Base-by-base conservation (phyloP, 345 rosid genomes). In the Citrus trifoliata region DNA sequence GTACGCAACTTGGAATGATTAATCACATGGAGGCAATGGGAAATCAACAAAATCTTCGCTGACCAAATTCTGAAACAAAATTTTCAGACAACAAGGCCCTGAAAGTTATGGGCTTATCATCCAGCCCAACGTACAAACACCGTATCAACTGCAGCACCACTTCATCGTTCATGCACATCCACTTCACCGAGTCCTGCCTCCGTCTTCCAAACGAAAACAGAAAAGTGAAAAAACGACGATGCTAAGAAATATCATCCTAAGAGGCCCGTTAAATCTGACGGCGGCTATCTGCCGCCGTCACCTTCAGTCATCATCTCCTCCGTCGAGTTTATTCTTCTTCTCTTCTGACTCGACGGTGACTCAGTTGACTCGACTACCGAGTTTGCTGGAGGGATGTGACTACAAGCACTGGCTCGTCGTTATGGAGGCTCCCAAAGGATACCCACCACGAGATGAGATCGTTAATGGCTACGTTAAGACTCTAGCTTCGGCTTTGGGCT, bases 341-440 rank as follows among this genome's bases (percentile, higher is more conserved):
- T 82, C 82, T 14, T 66, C 19, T 14, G 80, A 16, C 35, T 61
- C 80, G 55, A 73, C 27, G 12, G 32, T 53, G 79, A 71, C 71
- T 75, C 79, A 78, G 83, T 74, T 85, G 76, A 62, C 19, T 56
- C 79, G 67, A 42, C 77, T 74, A 2, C 84, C 87, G 42, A 74
- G 75, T 76, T 64, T 85, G 80, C 76, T 82, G 0, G 85, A 85
- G 40, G 88, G 90, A 67, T 87, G 90, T 78, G 90, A 87, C 77
- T 85, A 87, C 21, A 9, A 32, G 69, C 69, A 65, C 69, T 65
- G 40, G 69, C 69, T 65, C 24, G 69, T 65, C 55, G 82, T 87
- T n/a, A 83, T 83, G 88, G 87, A 80, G 48, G 77, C 86, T 80
- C 87, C 88, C 21, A 78, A 76, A 37, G 87, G 86, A 70, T 87